Conservation (phyloP, 1,284 basidiomycete genomes). For the Cystobasidium pallidum region DNA sequence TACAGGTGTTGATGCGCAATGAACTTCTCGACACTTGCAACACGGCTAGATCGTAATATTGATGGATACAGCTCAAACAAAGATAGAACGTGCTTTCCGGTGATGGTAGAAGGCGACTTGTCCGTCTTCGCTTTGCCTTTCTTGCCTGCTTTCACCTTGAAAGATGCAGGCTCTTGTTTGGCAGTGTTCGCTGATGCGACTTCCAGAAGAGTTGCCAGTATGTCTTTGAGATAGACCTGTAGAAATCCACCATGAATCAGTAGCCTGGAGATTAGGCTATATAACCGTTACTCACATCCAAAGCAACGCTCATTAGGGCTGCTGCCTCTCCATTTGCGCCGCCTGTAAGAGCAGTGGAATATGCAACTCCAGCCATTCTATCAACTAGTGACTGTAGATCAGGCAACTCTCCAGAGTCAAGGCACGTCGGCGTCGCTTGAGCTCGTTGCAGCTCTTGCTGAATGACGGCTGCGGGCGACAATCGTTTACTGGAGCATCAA, state of each 20-base stretch:
- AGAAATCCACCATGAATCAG: background rate
- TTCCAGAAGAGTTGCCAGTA: constrained; percentile 15
- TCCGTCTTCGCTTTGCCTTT: constrained; percentile 21
- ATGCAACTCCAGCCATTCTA: constrained; percentile 57
- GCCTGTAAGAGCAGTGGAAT: constrained; percentile 55
- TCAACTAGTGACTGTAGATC: constrained; percentile 57
- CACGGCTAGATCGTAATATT: constrained; percentile 26
- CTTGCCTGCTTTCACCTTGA: constrained; percentile 7
- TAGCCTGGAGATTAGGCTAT: background rate
- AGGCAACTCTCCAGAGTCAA: constrained; percentile 57
- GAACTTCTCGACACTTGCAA: constrained; percentile 39
- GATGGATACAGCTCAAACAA: constrained; percentile 25
- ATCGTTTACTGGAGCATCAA: background rate
- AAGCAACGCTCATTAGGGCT: constrained; percentile 54
- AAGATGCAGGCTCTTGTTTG: background rate
- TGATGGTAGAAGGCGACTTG: constrained; percentile 14
- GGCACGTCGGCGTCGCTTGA: constrained; percentile 52
- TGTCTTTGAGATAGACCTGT: constrained; percentile 40
- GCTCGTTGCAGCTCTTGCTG: constrained; percentile 49
- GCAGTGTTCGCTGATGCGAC: constrained; percentile 17
- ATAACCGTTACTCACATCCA: constrained; percentile 51
- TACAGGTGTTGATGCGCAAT: constrained; percentile 27
- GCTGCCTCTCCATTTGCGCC: constrained; percentile 56
- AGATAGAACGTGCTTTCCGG: constrained; percentile 18
- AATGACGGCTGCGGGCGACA: constrained; percentile 41